Base-by-base conservation (phyloP, 2,329 filamentous ascomycete species). In the Cercospora nicotianae region DNA sequence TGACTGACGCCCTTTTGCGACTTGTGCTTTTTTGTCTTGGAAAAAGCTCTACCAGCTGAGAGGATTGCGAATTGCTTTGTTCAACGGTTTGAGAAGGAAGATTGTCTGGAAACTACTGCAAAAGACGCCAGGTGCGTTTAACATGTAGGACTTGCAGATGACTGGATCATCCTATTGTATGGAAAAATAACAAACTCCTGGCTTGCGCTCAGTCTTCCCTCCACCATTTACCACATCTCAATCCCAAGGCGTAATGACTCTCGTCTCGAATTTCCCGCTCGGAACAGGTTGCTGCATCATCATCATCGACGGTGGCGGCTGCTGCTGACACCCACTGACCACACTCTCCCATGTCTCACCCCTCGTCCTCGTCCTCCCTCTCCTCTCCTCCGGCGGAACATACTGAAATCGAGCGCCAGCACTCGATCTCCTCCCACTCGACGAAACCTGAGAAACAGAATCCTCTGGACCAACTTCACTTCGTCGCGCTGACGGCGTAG, bases 401-500 rank as follows among this genome's bases (percentile, higher is more conserved):
- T 64, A 57, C 26, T 30, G 20, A 30, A 60, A 51, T 3, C 23
- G 48, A 20, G 33, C 20, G 1, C 62, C 30, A 23, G n/a, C 51
- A 3, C 23, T 65, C 23, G 23, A 59, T 16, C 20, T 28, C 16
- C 18, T 31, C 36, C 23, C 48, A 16, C 48, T 55, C 5, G 48
- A 55, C 23, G 61, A 67, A n/a, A 61, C 48, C n/a, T 67, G 66
- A 2, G 66, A 64, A 31, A 67, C 62, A 6, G 61, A 67, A 10
- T 67, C 66, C 33, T 42, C 18, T 2, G 63, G 63, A 3, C 2
- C 33, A 9, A 64, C 31, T 28, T 64, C 63, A 20, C 48, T 16
- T 51, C 33, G 53, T 53, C 39, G n/a, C 23, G 36, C 59, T 7
- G 60, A 30, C 26, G 9, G 6, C 13, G 18, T 13, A n/a, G 10